Evolutionary conservation across 2,329 filamentous ascomycete species (phyloP).

Genomic region (Dendryphion nanum): DNA sequence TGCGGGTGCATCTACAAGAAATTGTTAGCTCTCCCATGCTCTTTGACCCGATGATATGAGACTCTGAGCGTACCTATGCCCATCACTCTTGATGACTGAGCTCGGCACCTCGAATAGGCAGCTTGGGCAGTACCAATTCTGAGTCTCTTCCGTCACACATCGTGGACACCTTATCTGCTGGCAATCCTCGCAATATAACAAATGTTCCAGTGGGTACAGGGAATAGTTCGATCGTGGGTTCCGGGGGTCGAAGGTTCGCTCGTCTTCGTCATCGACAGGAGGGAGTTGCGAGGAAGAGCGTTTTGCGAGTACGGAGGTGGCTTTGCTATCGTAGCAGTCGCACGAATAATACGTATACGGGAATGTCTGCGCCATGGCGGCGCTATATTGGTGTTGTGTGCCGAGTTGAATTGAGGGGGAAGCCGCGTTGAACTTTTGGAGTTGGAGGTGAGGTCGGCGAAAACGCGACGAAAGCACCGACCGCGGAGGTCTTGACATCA

Average conservation of each 20-base stretch:
- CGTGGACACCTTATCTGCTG: conserved; percentile 91
- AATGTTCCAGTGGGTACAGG: conserved; percentile 86
- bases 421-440: conserved; percentile 5
- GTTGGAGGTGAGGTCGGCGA: conserved; percentile 8
- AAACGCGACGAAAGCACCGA: conserved; percentile 17
- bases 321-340: conserved; percentile 57
- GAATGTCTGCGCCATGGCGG: conserved; percentile 54
- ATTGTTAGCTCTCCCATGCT: neutral
- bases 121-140: conserved; percentile 92
- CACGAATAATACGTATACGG: conserved; percentile 66
- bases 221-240: conserved; percentile 85
- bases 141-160: conserved; percentile 89
- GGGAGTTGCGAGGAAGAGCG: conserved; percentile 33
- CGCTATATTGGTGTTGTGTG: neutral
- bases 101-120: conserved; percentile 96
- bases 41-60: neutral
- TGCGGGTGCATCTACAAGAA: conserved; percentile 74
- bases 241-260: conserved; percentile 81
- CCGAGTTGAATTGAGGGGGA: neutral
- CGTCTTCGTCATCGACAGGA: conserved; percentile 62
- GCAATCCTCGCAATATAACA: conserved; percentile 96
- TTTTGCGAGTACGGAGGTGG: conserved; percentile 25
- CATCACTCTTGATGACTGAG: conserved; percentile 87
- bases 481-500: conserved; percentile 13
- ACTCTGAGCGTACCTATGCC: conserved; percentile 75